Base-by-base conservation (phyloP, 2,329 filamentous ascomycete species). In the Gliomastix tumulicola region DNA sequence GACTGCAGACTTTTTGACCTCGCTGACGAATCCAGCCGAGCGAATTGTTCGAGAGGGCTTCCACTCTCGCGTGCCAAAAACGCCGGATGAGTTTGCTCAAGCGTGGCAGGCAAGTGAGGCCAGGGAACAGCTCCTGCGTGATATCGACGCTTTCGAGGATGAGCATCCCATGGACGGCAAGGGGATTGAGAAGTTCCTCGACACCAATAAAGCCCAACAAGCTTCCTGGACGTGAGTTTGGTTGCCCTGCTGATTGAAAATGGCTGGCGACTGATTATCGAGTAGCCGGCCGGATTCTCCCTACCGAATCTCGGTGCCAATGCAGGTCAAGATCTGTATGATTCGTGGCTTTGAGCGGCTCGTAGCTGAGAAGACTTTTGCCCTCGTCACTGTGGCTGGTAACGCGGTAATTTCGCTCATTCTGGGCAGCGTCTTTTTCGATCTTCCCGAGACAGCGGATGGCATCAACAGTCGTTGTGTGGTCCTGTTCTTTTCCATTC, bases 321-420 rank as follows among this genome's bases (percentile, higher is more conserved):
- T 76, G 5, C 87, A 92, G 57, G 80, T 90, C 2, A 53, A 74
- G 21, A 76, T 79, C 8, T 67, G 82, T 62, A 83, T 81, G 0
- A 69, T 77, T 45, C 74, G 87, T 30, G 84, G 92, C 56, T 80
- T 87, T 41, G 88, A 84, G 82, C 32, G 32, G 11, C 25, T 39
- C 8, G 18, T 39, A 13, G 85, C 85, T 28, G 84, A 94, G 57
- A 80, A 72, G 41, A 79, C 78, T 1, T 82, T 84, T 0, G 67
- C 90, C 2, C 82, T 79, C 55, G 89, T 84, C 30, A 90, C 89
- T 46, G 71, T 84, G 41, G 83, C 87, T 57, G 86, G 87, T 53
- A 84, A 88, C 48, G 59, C 90, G 39, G 74, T 81, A 38, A 85
- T 86, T 53, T 65, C 58, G 4, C 68, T 94, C 10, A 84, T 94